phyloP scores from a whole-genome alignment of 805 yeast genomes.

The Metschnikowia dekortorum region DNA sequence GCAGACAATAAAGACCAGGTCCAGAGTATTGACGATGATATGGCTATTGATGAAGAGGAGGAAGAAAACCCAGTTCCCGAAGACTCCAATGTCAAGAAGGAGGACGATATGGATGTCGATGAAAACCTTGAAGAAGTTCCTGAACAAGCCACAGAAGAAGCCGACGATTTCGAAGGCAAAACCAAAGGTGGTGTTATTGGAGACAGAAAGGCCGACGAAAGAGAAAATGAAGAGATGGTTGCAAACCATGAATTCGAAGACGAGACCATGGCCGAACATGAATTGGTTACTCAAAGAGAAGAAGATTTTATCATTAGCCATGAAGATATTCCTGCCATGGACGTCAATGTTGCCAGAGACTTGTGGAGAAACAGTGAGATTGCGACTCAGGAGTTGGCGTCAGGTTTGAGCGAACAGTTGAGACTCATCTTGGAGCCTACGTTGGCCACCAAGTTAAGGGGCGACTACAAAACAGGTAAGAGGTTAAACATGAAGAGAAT shows the following conservation, averaged over 20 bases:
- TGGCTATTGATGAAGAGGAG: constrained; percentile 72
- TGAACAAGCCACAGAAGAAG: constrained; percentile 20
- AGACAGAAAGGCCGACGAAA: constrained; percentile 34
- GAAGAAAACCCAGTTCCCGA: constrained; percentile 21
- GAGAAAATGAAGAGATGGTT: constrained; percentile 10
- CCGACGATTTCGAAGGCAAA: constrained; percentile 46
- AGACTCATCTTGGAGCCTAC: constrained; percentile 94
- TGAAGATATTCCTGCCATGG: constrained; percentile 43
- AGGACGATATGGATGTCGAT: constrained; percentile 27
- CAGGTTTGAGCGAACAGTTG: constrained; percentile 86
- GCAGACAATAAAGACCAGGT: constrained; percentile 70
- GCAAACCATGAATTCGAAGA: constrained; percentile 28
- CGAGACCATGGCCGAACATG: constrained; percentile 11
- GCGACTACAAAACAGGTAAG: constrained; percentile 97
- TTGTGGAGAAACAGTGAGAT: constrained; percentile 81
- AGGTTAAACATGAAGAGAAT: constrained; percentile 95
- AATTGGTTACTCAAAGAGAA: constrained; percentile 7
- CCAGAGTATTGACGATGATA: constrained; percentile 72
- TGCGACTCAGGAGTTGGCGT: constrained; percentile 82
- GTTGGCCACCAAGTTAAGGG: constrained; percentile 86
- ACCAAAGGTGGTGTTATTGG: constrained; percentile 49
- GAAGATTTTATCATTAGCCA: constrained; percentile 19
- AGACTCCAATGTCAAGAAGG: constrained; percentile 23
- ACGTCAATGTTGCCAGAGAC: constrained; percentile 62
- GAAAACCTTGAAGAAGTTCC: constrained; percentile 24